These are phyloP conservation scores for Calonectria hongkongensis DNA, from an alignment of 2,329 filamentous ascomycete genomes.

Conservation along the genomic window DNA sequence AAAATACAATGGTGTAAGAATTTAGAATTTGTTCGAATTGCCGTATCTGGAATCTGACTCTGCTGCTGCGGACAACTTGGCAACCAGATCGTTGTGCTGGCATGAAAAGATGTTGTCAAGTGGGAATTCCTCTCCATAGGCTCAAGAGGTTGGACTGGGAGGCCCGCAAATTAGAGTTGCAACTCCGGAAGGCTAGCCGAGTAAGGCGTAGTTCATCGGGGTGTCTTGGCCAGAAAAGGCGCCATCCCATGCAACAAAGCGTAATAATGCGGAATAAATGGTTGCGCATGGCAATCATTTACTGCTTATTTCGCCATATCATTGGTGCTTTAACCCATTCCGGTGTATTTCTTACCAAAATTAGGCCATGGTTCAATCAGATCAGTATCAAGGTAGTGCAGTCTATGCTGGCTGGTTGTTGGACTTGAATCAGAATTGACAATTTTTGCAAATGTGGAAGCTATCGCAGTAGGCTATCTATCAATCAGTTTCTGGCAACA, in stretches of 20 bases:
- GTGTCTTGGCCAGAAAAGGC: too few species aligned
- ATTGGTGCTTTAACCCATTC: too few species aligned
- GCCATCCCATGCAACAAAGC: too few species aligned
- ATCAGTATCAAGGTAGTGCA: too few species aligned
- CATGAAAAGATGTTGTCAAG: not conserved
- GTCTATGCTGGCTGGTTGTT: too few species aligned
- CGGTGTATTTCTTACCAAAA: too few species aligned
- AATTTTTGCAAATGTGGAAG: not conserved
- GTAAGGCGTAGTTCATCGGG: not conserved
- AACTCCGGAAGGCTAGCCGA: slow-evolving; percentile 19
- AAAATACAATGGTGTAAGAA: not conserved
- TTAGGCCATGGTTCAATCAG: too few species aligned
- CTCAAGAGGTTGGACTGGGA: too few species aligned
- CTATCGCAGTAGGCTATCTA: too few species aligned
- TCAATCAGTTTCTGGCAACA: not conserved
- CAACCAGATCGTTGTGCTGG: not conserved
- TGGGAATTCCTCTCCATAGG: not conserved
- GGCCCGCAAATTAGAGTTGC: slow-evolving; percentile 11
- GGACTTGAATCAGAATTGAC: not conserved
- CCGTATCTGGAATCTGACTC: not conserved
- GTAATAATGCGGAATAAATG: too few species aligned
- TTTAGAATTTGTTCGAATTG: not conserved
- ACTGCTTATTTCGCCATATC: too few species aligned
- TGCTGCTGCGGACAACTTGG: not conserved
- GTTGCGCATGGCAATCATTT: too few species aligned